phyloP scores from a whole-genome alignment of 139 green algal species.

The Tetraselmis striata region DNA sequence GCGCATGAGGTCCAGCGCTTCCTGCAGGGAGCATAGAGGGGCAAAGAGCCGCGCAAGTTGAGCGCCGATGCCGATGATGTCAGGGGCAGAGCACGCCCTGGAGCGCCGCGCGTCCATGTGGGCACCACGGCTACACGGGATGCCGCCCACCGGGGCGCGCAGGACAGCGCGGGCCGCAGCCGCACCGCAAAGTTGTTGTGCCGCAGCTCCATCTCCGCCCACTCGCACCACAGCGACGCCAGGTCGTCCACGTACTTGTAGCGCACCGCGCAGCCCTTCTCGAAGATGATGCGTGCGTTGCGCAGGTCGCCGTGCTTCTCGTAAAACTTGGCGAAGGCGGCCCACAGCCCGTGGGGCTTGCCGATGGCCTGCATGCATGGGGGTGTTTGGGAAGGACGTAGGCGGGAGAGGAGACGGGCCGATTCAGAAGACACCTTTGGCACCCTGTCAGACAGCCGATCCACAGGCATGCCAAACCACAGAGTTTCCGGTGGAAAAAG shows the following conservation, averaged over 20 bases:
- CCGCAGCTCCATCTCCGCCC: constrained; percentile 94
- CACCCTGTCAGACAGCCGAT: no score
- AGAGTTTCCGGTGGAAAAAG: no score
- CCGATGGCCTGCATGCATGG: constrained; percentile 57
- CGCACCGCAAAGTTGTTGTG: constrained; percentile 70
- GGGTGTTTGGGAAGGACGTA: no score
- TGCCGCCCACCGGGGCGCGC: no score
- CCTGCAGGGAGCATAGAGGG: no score
- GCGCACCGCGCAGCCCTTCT: constrained; percentile 74
- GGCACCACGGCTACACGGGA: no score
- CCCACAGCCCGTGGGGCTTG: constrained; percentile 82
- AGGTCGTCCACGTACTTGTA: constrained; percentile 93
- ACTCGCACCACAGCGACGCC: constrained; percentile 90
- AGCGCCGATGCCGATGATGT: not conserved
- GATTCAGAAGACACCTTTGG: no score
- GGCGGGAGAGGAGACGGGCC: no score
- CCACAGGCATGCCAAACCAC: no score
- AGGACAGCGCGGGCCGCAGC: not conserved
- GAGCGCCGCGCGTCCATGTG: no score
- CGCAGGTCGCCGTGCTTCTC: constrained; percentile 85
- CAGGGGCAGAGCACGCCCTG: not conserved
- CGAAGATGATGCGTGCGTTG: constrained; percentile 88
- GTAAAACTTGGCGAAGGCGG: constrained; percentile 94
- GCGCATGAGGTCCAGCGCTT: constrained; percentile 72
- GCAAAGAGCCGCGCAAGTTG: no score